Percentiles rank a stretch among this genome's conserved stretches.
phyloP scores from a whole-genome alignment of 2,329 filamentous ascomycete species.

The Fusarium nematophilum region DNA sequence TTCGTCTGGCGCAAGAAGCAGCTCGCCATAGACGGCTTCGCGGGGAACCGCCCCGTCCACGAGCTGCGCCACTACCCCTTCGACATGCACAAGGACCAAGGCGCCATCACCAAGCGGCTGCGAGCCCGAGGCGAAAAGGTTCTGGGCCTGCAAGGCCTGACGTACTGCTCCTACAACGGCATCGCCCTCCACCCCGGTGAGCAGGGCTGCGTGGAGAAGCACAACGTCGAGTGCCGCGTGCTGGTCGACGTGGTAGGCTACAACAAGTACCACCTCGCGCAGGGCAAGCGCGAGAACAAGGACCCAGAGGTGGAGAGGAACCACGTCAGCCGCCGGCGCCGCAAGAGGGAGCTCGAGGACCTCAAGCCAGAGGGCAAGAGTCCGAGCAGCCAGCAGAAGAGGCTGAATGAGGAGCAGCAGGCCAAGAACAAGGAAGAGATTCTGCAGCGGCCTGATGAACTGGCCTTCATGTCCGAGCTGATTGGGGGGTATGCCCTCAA shows the following conservation, averaged over 20 bases:
- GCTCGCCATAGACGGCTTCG: conserved; percentile 48
- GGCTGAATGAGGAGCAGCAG: conserved; percentile 50
- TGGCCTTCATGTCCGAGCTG: conserved; percentile 56
- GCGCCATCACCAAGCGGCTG: conserved; percentile 45
- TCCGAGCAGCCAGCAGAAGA: conserved; percentile 31
- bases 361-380: conserved; percentile 8
- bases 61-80: conserved; percentile 54
- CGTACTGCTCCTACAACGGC: conserved; percentile 56
- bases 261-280: conserved; percentile 54
- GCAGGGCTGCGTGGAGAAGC: conserved; percentile 37
- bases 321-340: conserved; percentile 10
- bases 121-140: conserved; percentile 52
- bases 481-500: conserved; percentile 59
- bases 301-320: conserved; percentile 45
- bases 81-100: conserved; percentile 46
- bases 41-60: conserved; percentile 55
- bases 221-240: conserved; percentile 55
- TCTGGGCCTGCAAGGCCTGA: conserved; percentile 55
- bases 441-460: conserved; percentile 50
- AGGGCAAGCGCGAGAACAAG: conserved; percentile 50
- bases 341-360: conserved; percentile 15
- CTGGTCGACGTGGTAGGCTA: conserved; percentile 56
- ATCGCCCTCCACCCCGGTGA: conserved; percentile 48
- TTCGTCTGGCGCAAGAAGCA: conserved; percentile 55
- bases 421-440: conserved; percentile 54